Base-by-base conservation (phyloP, 371 early-diverging fungal genomes). In the Actinomortierella ambigua region DNA sequence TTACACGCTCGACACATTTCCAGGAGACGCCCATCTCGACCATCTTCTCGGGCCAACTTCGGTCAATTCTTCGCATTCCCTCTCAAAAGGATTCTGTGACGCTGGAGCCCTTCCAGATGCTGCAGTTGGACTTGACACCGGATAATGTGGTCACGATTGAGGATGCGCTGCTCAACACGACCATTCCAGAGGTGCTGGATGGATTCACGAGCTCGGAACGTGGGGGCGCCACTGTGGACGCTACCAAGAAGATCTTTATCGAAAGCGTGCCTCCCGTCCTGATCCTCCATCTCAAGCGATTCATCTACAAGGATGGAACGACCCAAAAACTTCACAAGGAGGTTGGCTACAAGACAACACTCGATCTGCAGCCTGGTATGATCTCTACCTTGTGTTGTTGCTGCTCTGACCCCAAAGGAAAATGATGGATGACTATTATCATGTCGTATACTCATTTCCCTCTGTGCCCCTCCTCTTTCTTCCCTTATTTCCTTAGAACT, bases 201-300 rank as follows among this genome's bases (percentile, higher is more conserved):
- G 90, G 85, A 15, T 89, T 81, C 56, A 81, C 68, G 34, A 78
- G 69, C 17, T 63, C 55, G 3, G 62, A 67, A 29, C 69, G 57
- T 39, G 80, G 81, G 6, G 75, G 75, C 44, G 24, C 58, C 1
- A 65, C 84, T 65, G 93, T 92, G 18, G 86, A 88, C 20, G 94
- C 92, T 1, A 93, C 94, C 17, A 97, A 97, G 68, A 93, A 95
- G 76, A 84, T 83, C 15, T 84, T 83, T 57, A 68, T 98, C 20
- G 97, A 97, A 47, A 76, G 61, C 3, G 77, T 93, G n/a, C 99
- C 99, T 6, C 92, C 95, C 2, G 89, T 99, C 2, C 82, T 98
- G 26, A 87, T 97, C n/a, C 80, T 99, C 18, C 96, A 97, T 57
- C 81, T 98, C 63, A 99, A 98, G 77, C 89, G 97, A 14, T 96